Evolutionary conservation across 768 basidiomycete species (phyloP).

Genomic region (Podaxis sp.): DNA sequence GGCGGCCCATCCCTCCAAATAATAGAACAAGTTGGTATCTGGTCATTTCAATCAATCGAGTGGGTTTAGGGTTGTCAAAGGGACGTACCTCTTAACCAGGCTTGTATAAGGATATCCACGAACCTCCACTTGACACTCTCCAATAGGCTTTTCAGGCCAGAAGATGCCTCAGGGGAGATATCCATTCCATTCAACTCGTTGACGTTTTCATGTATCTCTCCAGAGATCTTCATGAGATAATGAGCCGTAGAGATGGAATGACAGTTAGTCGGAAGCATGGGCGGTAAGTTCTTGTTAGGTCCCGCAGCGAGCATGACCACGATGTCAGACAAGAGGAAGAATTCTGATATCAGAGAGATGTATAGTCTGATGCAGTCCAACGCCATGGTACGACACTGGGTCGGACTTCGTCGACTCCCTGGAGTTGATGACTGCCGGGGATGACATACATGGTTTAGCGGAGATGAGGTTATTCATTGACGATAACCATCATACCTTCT

Average conservation of each 20-base stretch:
- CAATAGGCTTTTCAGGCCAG: slow-evolving; percentile 65
- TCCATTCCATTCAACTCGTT: slow-evolving; percentile 79
- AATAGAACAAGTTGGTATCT: slow-evolving; percentile 84
- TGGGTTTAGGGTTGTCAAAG: background rate
- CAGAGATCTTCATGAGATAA: slow-evolving; percentile 74
- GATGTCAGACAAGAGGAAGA: slow-evolving; percentile 72
- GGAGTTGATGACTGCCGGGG: slow-evolving; percentile 25
- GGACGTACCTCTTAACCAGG: slow-evolving; percentile 78
- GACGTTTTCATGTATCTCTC: slow-evolving; percentile 83
- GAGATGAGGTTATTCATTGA: background rate
- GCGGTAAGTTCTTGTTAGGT: slow-evolving; percentile 35
- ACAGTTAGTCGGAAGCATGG: slow-evolving; percentile 65
- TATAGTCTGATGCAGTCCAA: slow-evolving; percentile 84
- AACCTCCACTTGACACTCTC: slow-evolving; percentile 88
- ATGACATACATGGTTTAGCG: background rate
- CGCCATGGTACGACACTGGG: slow-evolving; percentile 84
- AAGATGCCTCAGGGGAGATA: slow-evolving; percentile 69
- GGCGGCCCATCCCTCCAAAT: slow-evolving; percentile 82
- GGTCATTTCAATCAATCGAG: background rate
- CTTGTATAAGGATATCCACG: slow-evolving; percentile 68
- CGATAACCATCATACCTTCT: slow-evolving; percentile 52
- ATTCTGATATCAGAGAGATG: slow-evolving; percentile 78
- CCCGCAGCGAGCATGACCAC: slow-evolving; percentile 57
- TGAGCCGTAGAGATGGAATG: slow-evolving; percentile 81
- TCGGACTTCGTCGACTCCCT: slow-evolving; percentile 69